Evolutionary conservation across 1,284 basidiomycete genomes (phyloP).

Genomic region (Cutaneotrichosporon cutaneum): DNA sequence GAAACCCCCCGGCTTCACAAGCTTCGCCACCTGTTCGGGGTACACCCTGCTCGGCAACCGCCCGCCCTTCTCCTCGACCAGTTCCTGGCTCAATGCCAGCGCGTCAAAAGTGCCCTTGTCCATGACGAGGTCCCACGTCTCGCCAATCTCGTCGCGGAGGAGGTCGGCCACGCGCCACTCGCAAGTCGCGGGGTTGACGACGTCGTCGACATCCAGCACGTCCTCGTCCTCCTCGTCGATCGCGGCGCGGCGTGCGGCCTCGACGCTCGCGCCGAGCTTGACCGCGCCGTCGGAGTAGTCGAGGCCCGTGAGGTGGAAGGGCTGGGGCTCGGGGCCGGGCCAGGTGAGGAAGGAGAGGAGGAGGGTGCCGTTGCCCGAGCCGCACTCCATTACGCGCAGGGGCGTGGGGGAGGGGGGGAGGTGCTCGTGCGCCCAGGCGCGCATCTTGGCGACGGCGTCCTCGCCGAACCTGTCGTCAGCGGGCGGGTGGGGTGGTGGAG

Average conservation of each 20-base stretch:
- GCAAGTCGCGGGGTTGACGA: conserved; percentile 36
- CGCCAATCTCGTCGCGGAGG: conserved; percentile 38
- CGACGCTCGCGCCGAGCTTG: conserved; percentile 38
- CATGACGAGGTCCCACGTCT: conserved; percentile 52
- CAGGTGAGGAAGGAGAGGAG: conserved; percentile 51
- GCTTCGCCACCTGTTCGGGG: conserved; percentile 43
- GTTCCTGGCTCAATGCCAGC: conserved; percentile 42
- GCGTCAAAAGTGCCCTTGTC: conserved; percentile 54
- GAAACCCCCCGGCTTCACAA: conserved; percentile 47
- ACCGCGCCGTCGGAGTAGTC: conserved; percentile 48
- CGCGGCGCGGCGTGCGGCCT: conserved; percentile 28
- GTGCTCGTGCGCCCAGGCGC: conserved; percentile 46
- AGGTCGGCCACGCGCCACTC: conserved; percentile 48
- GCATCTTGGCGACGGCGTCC: conserved; percentile 48
- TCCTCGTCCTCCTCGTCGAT: conserved; percentile 27
- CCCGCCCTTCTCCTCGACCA: conserved; percentile 34
- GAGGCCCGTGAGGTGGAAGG: conserved; percentile 49
- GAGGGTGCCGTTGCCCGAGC: conserved; percentile 51
- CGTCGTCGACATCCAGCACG: conserved; percentile 39
- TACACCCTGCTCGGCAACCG: conserved; percentile 48
- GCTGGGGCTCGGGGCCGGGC: conserved; percentile 28
- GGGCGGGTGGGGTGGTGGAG: background rate
- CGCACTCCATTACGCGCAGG: conserved; percentile 45
- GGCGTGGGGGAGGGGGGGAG: conserved; percentile 30
- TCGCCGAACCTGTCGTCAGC: conserved; percentile 49